Conservation (phyloP, 192 early-diverging fungal species). For the Pilaira anomala region DNA sequence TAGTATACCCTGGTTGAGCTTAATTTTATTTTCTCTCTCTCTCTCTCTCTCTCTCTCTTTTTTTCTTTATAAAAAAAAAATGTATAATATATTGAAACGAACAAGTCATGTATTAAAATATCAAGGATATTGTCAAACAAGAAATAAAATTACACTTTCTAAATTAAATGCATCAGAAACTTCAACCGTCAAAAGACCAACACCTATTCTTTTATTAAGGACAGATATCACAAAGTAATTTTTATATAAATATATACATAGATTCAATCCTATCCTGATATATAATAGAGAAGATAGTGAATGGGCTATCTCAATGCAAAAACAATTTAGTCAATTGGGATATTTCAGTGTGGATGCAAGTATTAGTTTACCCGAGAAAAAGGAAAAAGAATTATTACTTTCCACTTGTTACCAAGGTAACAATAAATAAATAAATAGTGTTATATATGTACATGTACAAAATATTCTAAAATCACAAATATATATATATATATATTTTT, state of each 20-base stretch:
- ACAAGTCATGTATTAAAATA: background rate
- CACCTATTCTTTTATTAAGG: slow-evolving; percentile 3
- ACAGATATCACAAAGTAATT: background rate
- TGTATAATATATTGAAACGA: background rate
- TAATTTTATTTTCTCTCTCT: slow-evolving; percentile 2
- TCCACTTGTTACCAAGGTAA: slow-evolving; percentile 10
- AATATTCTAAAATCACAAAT: background rate
- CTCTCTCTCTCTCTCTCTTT: background rate
- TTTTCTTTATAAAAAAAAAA: background rate
- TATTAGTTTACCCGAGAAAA: background rate
- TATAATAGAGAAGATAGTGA: background rate
- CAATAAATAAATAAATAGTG: background rate
- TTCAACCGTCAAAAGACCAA: background rate
- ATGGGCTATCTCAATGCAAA: background rate
- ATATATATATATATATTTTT: background rate
- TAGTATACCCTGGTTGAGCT: too few relatives aligned
- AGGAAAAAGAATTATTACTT: background rate
- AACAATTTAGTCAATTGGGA: background rate
- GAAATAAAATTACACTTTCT: slow-evolving; percentile 2
- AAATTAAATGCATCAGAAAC: slow-evolving; percentile 7
- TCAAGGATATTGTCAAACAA: background rate
- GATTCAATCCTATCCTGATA: background rate
- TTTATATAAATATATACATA: background rate
- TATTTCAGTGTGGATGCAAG: background rate
- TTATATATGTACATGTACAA: background rate